These are phyloP conservation scores for Aspergillus nidulans DNA, from an alignment of 495 filamentous ascomycete genomes.

Conservation along the genomic window DNA sequence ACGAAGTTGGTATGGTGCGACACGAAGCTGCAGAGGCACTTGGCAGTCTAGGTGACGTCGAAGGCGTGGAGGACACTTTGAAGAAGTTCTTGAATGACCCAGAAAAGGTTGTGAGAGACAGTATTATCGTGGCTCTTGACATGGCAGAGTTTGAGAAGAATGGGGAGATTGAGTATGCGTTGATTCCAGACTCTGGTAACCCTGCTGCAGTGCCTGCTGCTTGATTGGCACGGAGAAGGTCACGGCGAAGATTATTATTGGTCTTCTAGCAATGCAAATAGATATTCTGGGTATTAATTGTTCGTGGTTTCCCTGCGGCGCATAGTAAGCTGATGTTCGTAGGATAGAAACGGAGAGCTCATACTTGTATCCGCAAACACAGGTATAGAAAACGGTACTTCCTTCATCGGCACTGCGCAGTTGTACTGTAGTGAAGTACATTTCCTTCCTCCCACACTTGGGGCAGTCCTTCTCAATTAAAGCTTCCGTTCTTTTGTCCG, in stretches of 20 bases:
- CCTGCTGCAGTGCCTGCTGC: slow-evolving; percentile 32
- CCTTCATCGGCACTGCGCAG: slow-evolving; percentile 93
- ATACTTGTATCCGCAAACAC: slow-evolving; percentile 81
- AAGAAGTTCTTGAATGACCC: slow-evolving; percentile 81
- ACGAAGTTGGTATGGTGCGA: slow-evolving; percentile 91
- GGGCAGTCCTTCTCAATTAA: slow-evolving; percentile 67
- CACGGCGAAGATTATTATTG: slow-evolving; percentile 21
- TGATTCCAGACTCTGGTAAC: slow-evolving; percentile 60
- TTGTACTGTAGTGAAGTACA: slow-evolving; percentile 82
- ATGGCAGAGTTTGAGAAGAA: slow-evolving; percentile 98
- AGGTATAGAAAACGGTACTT: slow-evolving; percentile 81
- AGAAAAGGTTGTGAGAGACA: slow-evolving; percentile 91
- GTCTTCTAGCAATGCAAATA: slow-evolving; percentile 12
- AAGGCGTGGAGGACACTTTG: slow-evolving; percentile 83
- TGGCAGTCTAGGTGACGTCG: slow-evolving; percentile 90
- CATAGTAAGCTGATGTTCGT: slow-evolving; percentile 20
- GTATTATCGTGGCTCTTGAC: slow-evolving; percentile 89
- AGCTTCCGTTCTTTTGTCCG: slow-evolving; percentile 73
- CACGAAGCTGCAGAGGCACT: slow-evolving; percentile 97
- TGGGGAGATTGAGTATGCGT: slow-evolving; percentile 82
- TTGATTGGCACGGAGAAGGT: slow-evolving; percentile 26
- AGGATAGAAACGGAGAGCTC: slow-evolving; percentile 24
- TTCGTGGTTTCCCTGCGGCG: slow-evolving; percentile 36
- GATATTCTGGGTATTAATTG: slow-evolving; percentile 30
- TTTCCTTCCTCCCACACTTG: slow-evolving; percentile 75